Evolutionary conservation across 208 protist genomes (phyloP).

Genomic region (Novymonas esmeraldas): DNA sequence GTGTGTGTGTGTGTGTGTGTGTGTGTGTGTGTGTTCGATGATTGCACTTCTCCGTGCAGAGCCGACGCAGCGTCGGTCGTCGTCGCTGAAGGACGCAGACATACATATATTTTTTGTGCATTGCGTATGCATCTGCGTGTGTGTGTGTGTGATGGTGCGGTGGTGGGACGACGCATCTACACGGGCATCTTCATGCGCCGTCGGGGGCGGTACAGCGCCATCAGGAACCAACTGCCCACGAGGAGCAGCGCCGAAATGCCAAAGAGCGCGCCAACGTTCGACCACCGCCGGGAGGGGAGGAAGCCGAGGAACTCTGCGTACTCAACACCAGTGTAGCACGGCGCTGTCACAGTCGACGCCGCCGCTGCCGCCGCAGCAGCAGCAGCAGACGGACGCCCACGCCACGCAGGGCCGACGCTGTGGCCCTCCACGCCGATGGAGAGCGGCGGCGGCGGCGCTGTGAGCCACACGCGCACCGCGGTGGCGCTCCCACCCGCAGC

Average conservation of each 20-base stretch:
- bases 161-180: no score
- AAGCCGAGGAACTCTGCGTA: constrained; percentile 68
- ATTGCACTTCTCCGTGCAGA: no score
- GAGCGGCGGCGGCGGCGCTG: neutral
- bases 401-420: no score
- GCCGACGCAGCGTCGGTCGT: no score
- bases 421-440: neutral
- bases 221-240: constrained; percentile 40
- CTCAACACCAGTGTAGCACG: constrained; percentile 59
- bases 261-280: constrained; percentile 46
- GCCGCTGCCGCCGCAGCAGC: neutral
- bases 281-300: constrained; percentile 34
- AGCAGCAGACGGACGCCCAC: neutral
- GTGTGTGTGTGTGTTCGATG: no score
- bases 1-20: no score
- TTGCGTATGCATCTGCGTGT: no score
- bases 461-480: neutral
- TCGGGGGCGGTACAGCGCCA: constrained; percentile 38
- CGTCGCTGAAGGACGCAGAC: no score
- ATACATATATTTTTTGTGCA: no score
- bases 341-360: neutral
- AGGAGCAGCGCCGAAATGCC: constrained; percentile 42
- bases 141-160: no score
- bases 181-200: constrained; percentile 7
- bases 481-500: neutral